phyloP scores from a whole-genome alignment of 345 rosid genomes.

The Gossypium sturtianum region DNA sequence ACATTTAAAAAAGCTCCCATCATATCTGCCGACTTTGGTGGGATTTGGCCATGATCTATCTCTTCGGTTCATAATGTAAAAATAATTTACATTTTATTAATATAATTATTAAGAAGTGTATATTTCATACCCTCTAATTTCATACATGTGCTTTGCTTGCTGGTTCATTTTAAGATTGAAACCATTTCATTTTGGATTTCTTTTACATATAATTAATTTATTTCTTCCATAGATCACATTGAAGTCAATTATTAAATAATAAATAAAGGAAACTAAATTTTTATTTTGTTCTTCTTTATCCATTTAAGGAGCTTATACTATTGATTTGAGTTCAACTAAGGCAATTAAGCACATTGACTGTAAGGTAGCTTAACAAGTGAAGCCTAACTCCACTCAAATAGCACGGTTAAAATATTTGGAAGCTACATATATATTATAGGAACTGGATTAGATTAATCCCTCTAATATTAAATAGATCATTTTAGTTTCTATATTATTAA shows the following conservation, averaged over 20 bases:
- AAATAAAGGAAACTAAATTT: no score
- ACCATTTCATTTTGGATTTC: background rate
- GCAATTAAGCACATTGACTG: constrained; percentile 1
- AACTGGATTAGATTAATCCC: no score
- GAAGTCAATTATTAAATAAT: background rate
- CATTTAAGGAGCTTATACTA: background rate
- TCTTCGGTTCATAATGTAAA: background rate
- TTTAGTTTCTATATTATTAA: no score
- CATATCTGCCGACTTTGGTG: background rate
- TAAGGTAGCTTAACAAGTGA: background rate
- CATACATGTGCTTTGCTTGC: background rate
- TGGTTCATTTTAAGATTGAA: background rate
- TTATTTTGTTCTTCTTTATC: background rate
- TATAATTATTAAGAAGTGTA: background rate
- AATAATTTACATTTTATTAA: background rate
- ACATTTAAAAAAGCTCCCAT: background rate
- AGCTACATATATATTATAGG: no score
- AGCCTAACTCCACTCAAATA: constrained; percentile 18
- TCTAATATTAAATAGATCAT: no score
- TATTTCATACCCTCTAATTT: background rate
- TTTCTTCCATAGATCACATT: background rate
- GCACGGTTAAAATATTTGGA: no score
- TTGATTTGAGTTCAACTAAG: background rate
- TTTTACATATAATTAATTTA: background rate
- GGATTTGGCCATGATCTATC: background rate